These are phyloP conservation scores for Primulina tabacum DNA, from an alignment of 257 asterid genomes.

Conservation along the genomic window DNA sequence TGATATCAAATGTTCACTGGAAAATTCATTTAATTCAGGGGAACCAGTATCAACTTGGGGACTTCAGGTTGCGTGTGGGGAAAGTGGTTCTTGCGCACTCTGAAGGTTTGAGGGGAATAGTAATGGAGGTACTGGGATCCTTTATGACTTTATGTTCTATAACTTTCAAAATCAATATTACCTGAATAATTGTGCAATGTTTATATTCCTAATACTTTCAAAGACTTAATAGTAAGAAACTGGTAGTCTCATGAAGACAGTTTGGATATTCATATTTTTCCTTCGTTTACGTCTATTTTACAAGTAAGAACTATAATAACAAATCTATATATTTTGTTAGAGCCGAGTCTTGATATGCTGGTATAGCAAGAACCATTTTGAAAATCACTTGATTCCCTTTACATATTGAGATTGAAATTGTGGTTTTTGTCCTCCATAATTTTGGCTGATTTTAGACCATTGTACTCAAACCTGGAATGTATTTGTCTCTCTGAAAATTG, in stretches of 20 bases:
- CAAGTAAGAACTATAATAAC: neutral
- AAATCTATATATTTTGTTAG: neutral
- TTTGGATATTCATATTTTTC: neutral
- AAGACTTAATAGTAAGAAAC: neutral
- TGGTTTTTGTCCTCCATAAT: neutral
- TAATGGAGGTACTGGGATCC: conserved; percentile 72
- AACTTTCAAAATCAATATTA: conserved; percentile 3
- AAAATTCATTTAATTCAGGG: conserved; percentile 43
- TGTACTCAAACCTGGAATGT: neutral
- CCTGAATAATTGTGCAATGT: neutral
- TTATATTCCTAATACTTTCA: neutral
- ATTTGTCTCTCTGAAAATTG: neutral
- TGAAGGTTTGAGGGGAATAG: conserved; percentile 89
- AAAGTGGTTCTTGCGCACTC: conserved; percentile 80
- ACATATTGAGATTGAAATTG: neutral
- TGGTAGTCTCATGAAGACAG: neutral
- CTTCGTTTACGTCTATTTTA: neutral
- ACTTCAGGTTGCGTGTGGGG: conserved; percentile 93
- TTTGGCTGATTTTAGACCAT: neutral
- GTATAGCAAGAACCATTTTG: neutral
- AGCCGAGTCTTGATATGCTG: neutral
- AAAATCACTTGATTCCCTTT: neutral
- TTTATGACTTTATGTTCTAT: neutral
- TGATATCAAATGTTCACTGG: conserved; percentile 11
- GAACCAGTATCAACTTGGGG: conserved; percentile 77